Base-by-base conservation (phyloP, 1,139 yeast genomes). In the Candida tetrigidarum region DNA sequence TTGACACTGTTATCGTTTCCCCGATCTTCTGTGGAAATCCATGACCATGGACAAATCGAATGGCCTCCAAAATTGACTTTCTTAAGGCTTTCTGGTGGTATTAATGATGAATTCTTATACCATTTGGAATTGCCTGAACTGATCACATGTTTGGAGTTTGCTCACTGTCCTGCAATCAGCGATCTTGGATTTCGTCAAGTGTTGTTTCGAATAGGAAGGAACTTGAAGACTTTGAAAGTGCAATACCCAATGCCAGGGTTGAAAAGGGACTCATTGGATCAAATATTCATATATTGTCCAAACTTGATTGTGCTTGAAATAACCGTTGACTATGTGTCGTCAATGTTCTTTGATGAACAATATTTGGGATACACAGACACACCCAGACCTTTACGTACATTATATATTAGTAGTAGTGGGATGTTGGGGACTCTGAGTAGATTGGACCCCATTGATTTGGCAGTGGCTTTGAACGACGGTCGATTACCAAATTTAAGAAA, bases 201-300 rank as follows among this genome's bases (percentile, higher is more conserved):
- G 46, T 65, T 90, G 20, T 67, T 73, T 28, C 77, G 80, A 43
- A 75, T 86, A 38, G 98, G 98, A 0, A 71, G 70, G 14, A 79
- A 83, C 49, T 66, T 93, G 44, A 78, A 71, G 27, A 74, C 80
- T 14, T 66, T 93, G 25, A 78, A 83, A 43, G 83, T 91, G 10
- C 83, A 83, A 49, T 93, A 88, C 58, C 98, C 98, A 2, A 83
- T 93, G 92, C 97, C 97, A 0, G 82, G 85, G 3, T 67, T 93
- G 29, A 74, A 78, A 34, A 82, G 78, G 7, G 78, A 81, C 50
- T 83, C 96, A 0, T 69, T 91, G 52, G 97, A 93, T 62, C 71
- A 76, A 39, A 78, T 88, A 1, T 84, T 92, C 54, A 66, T 77
- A 22, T 81, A 81, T 58, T 92, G 98, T 61, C 96, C 97, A 4